Base-by-base conservation (phyloP, 2,329 filamentous ascomycete species). In the Aureobasidium mangrovei region DNA sequence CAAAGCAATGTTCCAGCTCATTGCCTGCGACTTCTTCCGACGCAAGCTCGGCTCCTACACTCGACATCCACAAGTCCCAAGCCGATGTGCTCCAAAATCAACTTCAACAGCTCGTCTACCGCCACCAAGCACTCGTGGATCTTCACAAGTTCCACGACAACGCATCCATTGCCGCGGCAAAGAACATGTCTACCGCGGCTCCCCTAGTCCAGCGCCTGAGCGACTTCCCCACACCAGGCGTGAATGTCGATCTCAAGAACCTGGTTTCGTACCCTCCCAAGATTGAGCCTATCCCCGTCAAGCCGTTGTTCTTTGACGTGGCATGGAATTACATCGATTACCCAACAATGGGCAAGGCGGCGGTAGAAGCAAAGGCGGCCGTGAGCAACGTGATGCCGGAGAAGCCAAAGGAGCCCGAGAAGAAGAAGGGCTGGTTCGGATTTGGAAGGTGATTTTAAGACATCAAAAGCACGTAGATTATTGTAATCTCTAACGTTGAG, bases 291-390 rank as follows among this genome's bases (percentile, higher is more conserved):
- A 82, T 97, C 38, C 90, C 93, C 0, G 85, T 95, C 51, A 98
- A 98, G 74, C 93, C 93, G 29, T 77, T 97, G 33, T 97, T 97
- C 76, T 81, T 97, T 56, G 93, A 98, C 66, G 85, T 95, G 6
- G 93, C 93, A 7, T 98, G 89, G 87, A 97, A 97, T 68, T 97
- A 96, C 67, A 91, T 98, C 58, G 83, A 89, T 46, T 98, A 98
- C 66, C 90, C 91, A 0, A 83, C 83, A 33, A 82, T 82, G 61
- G 61, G 69, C 61, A 69, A 56, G 56, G 63, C 61, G 53, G 60
- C 58, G 4, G 60, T 57, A 27, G 61, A 63, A 57, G 60, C 60
- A 48, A 57, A 59, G 45, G 57, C 51, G 42, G 52, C 59, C 9
- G 59, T 61, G 38, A 61, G 60, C 57, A 62, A 60, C 53, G 62